Evolutionary conservation across 352 stramenopile genomes (phyloP).

Genomic region (Phytophthora capsici): DNA sequence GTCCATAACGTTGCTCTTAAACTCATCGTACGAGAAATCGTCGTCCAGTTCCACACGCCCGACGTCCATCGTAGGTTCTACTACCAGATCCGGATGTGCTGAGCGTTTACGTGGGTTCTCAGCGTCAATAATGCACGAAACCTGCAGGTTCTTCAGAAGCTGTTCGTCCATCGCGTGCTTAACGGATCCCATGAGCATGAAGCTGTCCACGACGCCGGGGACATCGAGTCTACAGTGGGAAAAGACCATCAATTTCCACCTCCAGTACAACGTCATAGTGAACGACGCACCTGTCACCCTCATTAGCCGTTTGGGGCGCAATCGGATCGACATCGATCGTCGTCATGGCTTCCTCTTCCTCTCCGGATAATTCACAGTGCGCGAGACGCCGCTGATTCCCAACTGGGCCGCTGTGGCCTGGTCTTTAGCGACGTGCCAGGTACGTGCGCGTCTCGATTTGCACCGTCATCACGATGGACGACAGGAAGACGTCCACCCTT

Average conservation of each 20-base stretch:
- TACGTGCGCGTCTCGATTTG: conserved; percentile 30
- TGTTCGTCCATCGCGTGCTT: conserved; percentile 59
- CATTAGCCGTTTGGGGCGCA: conserved; percentile 7
- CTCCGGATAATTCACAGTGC: conserved; percentile 20
- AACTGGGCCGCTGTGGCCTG: conserved; percentile 23
- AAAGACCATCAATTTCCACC: conserved; percentile 6
- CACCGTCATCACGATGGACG: conserved; percentile 31
- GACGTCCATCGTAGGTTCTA: conserved; percentile 37
- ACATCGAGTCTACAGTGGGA: conserved; percentile 57
- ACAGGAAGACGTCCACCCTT: conserved; percentile 28
- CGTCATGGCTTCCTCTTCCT: conserved; percentile 30
- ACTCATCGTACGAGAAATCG: conserved; percentile 66
- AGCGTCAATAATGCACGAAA: conserved; percentile 58
- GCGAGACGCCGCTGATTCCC: conserved; percentile 17
- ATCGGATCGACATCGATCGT: conserved; percentile 20
- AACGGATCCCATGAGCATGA: conserved; percentile 67
- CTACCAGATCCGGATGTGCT: conserved; percentile 16
- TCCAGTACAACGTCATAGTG: neutral
- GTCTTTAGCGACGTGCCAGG: conserved; percentile 25
- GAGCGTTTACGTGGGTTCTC: conserved; percentile 71
- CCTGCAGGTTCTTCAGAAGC: conserved; percentile 63
- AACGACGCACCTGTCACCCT: conserved; percentile 26
- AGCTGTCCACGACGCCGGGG: conserved; percentile 59
- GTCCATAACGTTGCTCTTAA: conserved; percentile 46
- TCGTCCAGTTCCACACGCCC: conserved; percentile 68